Evolutionary conservation across 768 basidiomycete genomes (phyloP).

Genomic region (Hygrocybe coccinea): DNA sequence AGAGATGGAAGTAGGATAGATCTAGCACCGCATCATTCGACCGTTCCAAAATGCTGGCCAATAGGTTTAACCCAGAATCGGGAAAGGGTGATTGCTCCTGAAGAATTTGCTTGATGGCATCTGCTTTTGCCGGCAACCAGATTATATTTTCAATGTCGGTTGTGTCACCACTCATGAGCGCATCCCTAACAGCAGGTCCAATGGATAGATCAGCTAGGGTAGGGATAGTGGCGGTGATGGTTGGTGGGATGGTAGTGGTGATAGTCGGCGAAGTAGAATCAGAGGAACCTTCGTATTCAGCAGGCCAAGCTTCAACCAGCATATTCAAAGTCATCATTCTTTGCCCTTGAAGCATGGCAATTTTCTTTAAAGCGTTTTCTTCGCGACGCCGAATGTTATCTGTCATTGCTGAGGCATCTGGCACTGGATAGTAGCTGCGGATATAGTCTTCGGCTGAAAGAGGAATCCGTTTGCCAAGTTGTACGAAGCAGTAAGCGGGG

Average conservation of each 20-base stretch:
- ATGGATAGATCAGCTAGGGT: conserved; percentile 26
- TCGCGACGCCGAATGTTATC: not conserved
- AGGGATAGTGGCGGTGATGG: conserved; percentile 13
- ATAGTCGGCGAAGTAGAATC: not conserved
- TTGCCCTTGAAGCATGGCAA: conserved; percentile 1
- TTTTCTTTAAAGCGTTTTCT: not conserved
- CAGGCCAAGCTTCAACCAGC: conserved; percentile 6
- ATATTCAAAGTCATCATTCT: conserved; percentile 3
- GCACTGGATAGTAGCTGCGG: conserved; percentile 3
- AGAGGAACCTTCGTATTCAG: not conserved
- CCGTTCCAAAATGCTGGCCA: conserved; percentile 18
- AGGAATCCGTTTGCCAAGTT: not conserved
- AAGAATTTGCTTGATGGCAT: conserved; percentile 17
- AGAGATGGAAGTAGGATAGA: conserved; percentile 22
- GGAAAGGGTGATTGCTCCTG: conserved; percentile 21
- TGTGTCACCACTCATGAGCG: conserved; percentile 20
- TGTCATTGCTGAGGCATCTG: not conserved
- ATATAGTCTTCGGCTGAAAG: conserved; percentile 6
- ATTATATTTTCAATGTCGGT: conserved; percentile 24
- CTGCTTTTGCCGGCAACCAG: conserved; percentile 28
- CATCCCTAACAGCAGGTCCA: conserved; percentile 22
- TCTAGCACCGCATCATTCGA: conserved; percentile 17
- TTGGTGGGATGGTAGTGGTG: not conserved
- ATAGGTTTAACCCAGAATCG: conserved; percentile 22
- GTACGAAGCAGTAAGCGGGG: not conserved